phyloP scores from a whole-genome alignment of 2,329 filamentous ascomycete genomes.

The Immersiporthe knoxdaviesiana region DNA sequence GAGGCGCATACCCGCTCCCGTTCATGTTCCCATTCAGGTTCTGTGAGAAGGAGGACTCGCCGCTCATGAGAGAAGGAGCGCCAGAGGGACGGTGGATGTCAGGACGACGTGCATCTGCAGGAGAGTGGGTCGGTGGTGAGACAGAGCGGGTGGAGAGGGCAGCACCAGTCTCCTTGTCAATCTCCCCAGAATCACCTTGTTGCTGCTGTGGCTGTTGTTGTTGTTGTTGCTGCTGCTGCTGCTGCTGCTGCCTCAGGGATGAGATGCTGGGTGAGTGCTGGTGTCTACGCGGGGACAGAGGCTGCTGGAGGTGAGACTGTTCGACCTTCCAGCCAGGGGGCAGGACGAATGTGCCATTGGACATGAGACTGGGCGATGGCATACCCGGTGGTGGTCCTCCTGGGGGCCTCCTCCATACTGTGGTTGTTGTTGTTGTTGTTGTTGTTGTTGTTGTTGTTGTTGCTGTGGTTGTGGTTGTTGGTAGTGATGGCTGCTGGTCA shows the following conservation, averaged over 20 bases:
- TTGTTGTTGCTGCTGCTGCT: conserved; percentile 28
- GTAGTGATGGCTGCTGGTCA: neutral
- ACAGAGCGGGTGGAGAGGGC: conserved; percentile 31
- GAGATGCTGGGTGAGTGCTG: conserved; percentile 39
- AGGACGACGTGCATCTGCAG: conserved; percentile 29
- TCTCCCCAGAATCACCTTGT: conserved; percentile 41
- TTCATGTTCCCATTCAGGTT: neutral
- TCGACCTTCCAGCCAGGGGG: conserved; percentile 56
- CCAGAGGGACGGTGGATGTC: conserved; percentile 26
- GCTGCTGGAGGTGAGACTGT: conserved; percentile 58
- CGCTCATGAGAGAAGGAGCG: conserved; percentile 10
- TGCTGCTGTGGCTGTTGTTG: conserved; percentile 36
- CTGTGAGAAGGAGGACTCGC: conserved; percentile 20
- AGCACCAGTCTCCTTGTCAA: conserved; percentile 57
- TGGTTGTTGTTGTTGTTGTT: conserved; percentile 21
- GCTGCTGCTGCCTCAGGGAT: conserved; percentile 35
- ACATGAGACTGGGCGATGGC: conserved; percentile 27
- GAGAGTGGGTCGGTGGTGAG: conserved; percentile 30
- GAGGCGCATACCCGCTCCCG: conserved; percentile 28
- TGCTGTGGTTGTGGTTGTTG: conserved; percentile 10
- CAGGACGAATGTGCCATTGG: conserved; percentile 44
- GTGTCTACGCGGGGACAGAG: conserved; percentile 47
- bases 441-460: conserved; percentile 6
- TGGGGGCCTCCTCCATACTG: conserved; percentile 18
- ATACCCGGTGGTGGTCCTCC: conserved; percentile 34